Base-by-base conservation (phyloP, 768 basidiomycete genomes). In the Boletellus sp. region DNA sequence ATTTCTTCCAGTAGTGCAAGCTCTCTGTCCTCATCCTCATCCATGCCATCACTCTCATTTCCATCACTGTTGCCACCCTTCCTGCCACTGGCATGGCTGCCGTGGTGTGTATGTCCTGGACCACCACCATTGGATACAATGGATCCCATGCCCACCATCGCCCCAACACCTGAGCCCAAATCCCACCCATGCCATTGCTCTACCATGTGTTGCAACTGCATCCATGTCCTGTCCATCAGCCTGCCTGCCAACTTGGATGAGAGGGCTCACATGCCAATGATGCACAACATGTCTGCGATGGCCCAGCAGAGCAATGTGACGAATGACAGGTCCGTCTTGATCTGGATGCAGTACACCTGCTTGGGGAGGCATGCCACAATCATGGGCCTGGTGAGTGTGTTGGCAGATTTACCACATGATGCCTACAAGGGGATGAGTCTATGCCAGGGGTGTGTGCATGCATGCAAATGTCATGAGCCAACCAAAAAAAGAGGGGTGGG, bases 321-420 rank as follows among this genome's bases (percentile, higher is more conserved):
- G 72, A 90, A 90, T 9, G 86, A 85, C 0, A 85, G 63, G 61
- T 91, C 90, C 41, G 78, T 72, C 64, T 93, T 90, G n/a, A 69
- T 72, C 44, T 70, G 75, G 58, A 88, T 80, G 59, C 78, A 79
- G 42, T 72, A 76, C 48, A 87, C 75, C 26, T 90, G 67, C 53
- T 86, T 81, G 20, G 75, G 72, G 65, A 90, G 80, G 1, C 84
- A 79, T 2, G 85, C 85, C 28, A 77, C 63, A 42, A 87, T 79
- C 79, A 90, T 87, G 47, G 80, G 76, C 17, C 76, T 73, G 7
- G 84, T 85, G 7, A 91, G 74, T 1, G 81, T 83, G 1, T 75
- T 72, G 61, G 79, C 83, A 22, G 73, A 65, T 63, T 90, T 86
- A 0, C 86, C 88, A 48, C 82, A 84, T 0, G 78, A 70, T 8